A percentile compares a stretch with the other conserved stretches of the same genome.
Evolutionary conservation across 1,284 basidiomycete genomes (phyloP).

Genomic region (Cryptococcus jaspeensis): DNA sequence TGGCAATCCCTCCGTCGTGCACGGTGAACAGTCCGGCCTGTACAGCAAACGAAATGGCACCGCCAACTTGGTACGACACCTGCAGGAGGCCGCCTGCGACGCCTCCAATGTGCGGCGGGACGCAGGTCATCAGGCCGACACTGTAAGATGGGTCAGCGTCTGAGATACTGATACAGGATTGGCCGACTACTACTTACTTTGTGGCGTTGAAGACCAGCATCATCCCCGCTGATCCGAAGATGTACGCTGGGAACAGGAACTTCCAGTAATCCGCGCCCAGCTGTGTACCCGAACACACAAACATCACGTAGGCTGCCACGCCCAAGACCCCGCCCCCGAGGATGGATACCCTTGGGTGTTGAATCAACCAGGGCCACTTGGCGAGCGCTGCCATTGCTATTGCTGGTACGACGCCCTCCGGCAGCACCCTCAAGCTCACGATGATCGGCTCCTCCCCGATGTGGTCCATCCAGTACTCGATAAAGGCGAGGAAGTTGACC

Average conservation of each 20-base stretch:
- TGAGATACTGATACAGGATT: too few species aligned
- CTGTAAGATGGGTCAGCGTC: neutral
- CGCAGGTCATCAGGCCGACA: conserved; percentile 36
- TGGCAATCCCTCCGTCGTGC: conserved; percentile 32
- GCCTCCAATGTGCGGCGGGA: conserved; percentile 37
- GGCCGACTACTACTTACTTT: neutral
- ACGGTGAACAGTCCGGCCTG: conserved; percentile 47
- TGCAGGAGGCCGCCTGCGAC: conserved; percentile 47
- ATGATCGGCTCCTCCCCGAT: conserved; percentile 16
- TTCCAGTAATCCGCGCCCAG: conserved; percentile 41
- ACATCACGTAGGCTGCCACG: conserved; percentile 26
- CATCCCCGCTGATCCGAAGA: neutral
- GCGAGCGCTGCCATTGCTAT: conserved; percentile 13
- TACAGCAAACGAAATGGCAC: conserved; percentile 40
- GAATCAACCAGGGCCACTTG: neutral
- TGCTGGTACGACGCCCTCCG: conserved; percentile 13
- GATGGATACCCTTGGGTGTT: neutral
- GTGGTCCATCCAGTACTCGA: conserved; percentile 15
- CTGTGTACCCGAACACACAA: conserved; percentile 24
- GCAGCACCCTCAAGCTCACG: conserved; percentile 21
- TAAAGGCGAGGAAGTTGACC: too few species aligned
- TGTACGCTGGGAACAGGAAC: conserved; percentile 14
- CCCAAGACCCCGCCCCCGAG: too few species aligned
- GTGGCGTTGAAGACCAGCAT: neutral
- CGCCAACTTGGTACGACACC: conserved; percentile 41